Evolutionary conservation across 208 protist genomes (phyloP).

Genomic region (Trypanosoma brucei): DNA sequence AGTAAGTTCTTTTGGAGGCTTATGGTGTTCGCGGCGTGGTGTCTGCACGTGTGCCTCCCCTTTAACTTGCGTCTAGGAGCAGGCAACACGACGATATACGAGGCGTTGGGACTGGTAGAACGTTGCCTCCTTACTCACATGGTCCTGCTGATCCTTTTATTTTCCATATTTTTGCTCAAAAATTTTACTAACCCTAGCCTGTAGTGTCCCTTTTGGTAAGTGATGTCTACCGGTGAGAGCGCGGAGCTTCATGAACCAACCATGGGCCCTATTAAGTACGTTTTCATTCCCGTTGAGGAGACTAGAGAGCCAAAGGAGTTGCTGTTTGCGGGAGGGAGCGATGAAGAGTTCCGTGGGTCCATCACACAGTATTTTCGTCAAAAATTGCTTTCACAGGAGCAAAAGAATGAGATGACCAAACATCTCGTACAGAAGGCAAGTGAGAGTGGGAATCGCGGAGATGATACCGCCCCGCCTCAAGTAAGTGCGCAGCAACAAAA

Average conservation of each 20-base stretch:
- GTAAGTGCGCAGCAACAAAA: slow-evolving; percentile 37
- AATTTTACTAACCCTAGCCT: too few relatives aligned
- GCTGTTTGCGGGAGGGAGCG: slow-evolving; percentile 50
- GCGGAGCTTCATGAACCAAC: slow-evolving; percentile 25
- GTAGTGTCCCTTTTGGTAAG: too few relatives aligned
- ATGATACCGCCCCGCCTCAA: slow-evolving; percentile 6
- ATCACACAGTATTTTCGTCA: slow-evolving; percentile 67
- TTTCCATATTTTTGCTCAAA: too few relatives aligned
- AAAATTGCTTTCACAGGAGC: slow-evolving; percentile 60
- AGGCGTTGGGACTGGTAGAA: too few relatives aligned
- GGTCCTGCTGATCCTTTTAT: too few relatives aligned
- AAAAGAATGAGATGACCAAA: slow-evolving; percentile 60
- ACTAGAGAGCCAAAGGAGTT: slow-evolving; percentile 28
- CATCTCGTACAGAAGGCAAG: slow-evolving; percentile 46
- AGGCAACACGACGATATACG: too few relatives aligned
- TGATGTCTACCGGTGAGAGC: neutral
- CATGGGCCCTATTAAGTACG: slow-evolving; percentile 69
- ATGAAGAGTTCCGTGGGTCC: slow-evolving; percentile 56
- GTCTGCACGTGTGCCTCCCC: too few relatives aligned
- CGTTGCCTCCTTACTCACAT: too few relatives aligned
- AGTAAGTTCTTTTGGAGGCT: too few relatives aligned
- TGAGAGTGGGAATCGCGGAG: slow-evolving; percentile 20
- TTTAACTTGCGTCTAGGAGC: too few relatives aligned
- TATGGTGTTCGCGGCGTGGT: too few relatives aligned
- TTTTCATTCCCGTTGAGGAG: slow-evolving; percentile 63